phyloP scores from a whole-genome alignment of 257 asterid genomes.

The Leonotis leonurus region DNA sequence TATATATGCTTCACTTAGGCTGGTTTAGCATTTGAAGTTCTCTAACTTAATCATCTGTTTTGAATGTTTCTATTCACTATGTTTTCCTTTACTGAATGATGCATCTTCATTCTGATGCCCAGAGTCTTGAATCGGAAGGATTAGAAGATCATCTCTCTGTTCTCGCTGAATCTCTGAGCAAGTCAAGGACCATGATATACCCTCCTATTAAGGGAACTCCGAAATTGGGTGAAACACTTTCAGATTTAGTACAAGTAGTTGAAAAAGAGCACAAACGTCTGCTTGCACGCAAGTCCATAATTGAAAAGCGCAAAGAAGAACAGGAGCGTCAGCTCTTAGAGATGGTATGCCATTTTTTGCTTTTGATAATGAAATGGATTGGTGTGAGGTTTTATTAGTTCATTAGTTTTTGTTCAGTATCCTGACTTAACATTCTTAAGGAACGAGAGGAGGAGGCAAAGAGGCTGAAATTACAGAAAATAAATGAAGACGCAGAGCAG shows the following conservation, averaged over 20 bases:
- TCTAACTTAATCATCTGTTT: not conserved
- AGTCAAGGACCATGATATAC: conserved; percentile 32
- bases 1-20: not conserved
- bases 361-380: not conserved
- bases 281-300: conserved; percentile 53
- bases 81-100: not conserved
- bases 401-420: not conserved
- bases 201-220: conserved; percentile 43
- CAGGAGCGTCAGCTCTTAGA: conserved; percentile 86
- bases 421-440: conserved; percentile 21
- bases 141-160: conserved; percentile 54
- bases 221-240: conserved; percentile 44
- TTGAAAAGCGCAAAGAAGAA: conserved; percentile 85
- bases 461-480: conserved; percentile 65
- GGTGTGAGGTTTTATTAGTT: not conserved
- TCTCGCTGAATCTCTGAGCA: conserved; percentile 52
- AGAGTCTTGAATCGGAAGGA: conserved; percentile 82
- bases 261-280: conserved; percentile 88
- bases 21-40: not conserved
- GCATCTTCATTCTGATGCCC: conserved; percentile 12
- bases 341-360: conserved; percentile 38
- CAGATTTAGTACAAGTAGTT: conserved; percentile 59
- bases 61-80: not conserved
- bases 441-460: conserved; percentile 86
- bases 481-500: conserved; percentile 33